A percentile compares a stretch with the other conserved stretches of the same genome.
Conservation (phyloP, 805 yeast species). For the Komagataella ulmi region DNA sequence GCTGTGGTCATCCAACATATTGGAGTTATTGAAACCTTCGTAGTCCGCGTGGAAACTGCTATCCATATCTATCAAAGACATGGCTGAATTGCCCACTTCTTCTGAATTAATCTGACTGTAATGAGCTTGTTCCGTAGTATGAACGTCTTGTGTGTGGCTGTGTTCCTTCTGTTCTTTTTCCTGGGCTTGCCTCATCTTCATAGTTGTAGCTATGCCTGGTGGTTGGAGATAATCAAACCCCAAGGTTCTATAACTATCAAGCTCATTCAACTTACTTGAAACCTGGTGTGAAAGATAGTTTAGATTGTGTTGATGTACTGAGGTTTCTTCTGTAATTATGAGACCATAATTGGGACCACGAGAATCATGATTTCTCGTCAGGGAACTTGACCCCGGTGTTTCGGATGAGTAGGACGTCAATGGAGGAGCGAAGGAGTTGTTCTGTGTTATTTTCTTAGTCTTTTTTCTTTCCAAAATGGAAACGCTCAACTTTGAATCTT, state of each 20-base stretch:
- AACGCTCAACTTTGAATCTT: background rate
- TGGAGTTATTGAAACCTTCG: background rate
- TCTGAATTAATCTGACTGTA: background rate
- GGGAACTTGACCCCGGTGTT: conserved; percentile 18
- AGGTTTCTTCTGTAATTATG: conserved; percentile 3
- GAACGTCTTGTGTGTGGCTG: conserved; percentile 9
- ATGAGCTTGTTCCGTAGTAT: background rate
- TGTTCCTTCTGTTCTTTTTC: conserved; percentile 8
- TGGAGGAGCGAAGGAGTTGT: conserved; percentile 30
- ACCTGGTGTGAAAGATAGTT: conserved; percentile 10
- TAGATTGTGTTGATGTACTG: conserved; percentile 3
- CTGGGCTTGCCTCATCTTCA: conserved; percentile 18
- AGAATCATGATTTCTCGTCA: background rate
- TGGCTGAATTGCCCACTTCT: background rate
- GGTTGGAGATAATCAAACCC: conserved; percentile 42
- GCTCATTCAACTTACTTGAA: conserved; percentile 10
- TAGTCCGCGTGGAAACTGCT: background rate
- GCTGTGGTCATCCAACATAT: conserved; percentile 1
- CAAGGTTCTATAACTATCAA: conserved; percentile 22
- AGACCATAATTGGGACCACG: conserved; percentile 7
- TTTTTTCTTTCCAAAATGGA: conserved; percentile 1
- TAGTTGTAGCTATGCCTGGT: conserved; percentile 44
- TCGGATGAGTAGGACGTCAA: conserved; percentile 40
- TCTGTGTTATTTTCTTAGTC: background rate
- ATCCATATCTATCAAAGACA: background rate